Base-by-base conservation (phyloP, 2,329 filamentous ascomycete species). In the Blumeria hordei region DNA sequence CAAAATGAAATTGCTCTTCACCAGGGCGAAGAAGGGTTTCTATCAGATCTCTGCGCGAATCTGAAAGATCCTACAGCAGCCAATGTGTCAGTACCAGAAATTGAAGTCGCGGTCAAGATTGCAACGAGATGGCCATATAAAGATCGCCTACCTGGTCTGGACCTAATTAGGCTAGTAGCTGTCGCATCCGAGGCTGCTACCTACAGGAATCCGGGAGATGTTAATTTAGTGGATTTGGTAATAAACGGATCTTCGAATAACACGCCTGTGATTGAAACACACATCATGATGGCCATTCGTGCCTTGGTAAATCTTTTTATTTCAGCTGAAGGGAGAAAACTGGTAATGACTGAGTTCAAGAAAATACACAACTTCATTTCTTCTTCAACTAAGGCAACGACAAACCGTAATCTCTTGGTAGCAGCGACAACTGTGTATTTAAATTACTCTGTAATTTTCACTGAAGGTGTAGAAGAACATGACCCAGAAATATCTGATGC, bases 221-320 rank as follows among this genome's bases (percentile, higher is more conserved):
- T 70, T 3, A 80, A 77, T 37, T 69, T 88, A n/a, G 66, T 84
- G 3, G 69, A 75, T 7, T 68, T 71, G 11, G 69, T 95, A 6
- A 72, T 80, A 36, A 66, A 65, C 45, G 77, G 68, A 0, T 72
- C 80, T 1, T 78, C 82, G 54, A 74, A 78, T 8, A 66, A 69
- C 4, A 69, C 74, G 0, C 72, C 77, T 1, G 71, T 83, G 0
- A 80, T 79, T 39, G 74, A 81, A 54, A 95, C 95, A 67, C 87
- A 87, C 60, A 77, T 79, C 10, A 94, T 96, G 82, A 84, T 98
- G 72, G 81, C 83, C 0, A 73, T 87, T 11, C 83, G 92, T 3
- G 77, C 82, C 12, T 73, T 96, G 52, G 81, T 80, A 34, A 98
- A 98, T 62, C 71, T 95, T 7, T 94, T 95, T 64, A 75, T 78